These are phyloP conservation scores for Afroboletus lepidellus DNA, from an alignment of 1,284 basidiomycete species.

Conservation along the genomic window DNA sequence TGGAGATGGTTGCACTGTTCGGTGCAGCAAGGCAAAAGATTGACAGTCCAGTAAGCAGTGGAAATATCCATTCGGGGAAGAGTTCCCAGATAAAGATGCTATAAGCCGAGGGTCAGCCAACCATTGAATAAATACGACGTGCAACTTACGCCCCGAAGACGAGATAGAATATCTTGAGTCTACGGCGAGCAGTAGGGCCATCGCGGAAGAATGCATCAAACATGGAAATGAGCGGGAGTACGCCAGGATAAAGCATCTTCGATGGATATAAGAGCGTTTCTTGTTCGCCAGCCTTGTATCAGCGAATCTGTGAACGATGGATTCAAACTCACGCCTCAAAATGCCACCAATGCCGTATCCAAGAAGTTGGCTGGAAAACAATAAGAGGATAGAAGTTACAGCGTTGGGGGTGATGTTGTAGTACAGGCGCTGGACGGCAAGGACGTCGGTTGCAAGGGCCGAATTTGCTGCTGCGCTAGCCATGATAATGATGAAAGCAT, in stretches of 20 bases:
- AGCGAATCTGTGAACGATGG: conserved; percentile 9
- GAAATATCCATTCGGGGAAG: conserved; percentile 53
- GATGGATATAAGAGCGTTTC: conserved; percentile 62
- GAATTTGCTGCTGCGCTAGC: conserved; percentile 62
- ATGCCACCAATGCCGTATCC: conserved; percentile 62
- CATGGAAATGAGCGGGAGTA: conserved; percentile 56
- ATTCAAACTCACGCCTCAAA: conserved; percentile 41
- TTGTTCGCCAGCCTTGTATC: conserved; percentile 20
- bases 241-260: conserved; percentile 57
- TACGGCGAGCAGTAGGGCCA: conserved; percentile 43
- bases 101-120: background rate
- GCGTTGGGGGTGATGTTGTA: conserved; percentile 58
- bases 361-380: conserved; percentile 62
- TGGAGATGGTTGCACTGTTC: conserved; percentile 46
- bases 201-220: conserved; percentile 57
- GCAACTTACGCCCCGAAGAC: conserved; percentile 41
- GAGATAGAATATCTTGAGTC: conserved; percentile 49
- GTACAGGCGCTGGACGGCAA: conserved; percentile 57
- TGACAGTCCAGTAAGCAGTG: conserved; percentile 47
- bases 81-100: conserved; percentile 54
- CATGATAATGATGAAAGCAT: conserved; percentile 68
- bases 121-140: accelerated
- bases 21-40: conserved; percentile 61
- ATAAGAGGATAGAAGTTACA: conserved; percentile 53
- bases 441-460: conserved; percentile 64